Percentiles rank a stretch among this genome's conserved stretches.
These are phyloP conservation scores for Wilhelminamyces savonicus DNA, from an alignment of 805 yeast species.

Conservation along the genomic window DNA sequence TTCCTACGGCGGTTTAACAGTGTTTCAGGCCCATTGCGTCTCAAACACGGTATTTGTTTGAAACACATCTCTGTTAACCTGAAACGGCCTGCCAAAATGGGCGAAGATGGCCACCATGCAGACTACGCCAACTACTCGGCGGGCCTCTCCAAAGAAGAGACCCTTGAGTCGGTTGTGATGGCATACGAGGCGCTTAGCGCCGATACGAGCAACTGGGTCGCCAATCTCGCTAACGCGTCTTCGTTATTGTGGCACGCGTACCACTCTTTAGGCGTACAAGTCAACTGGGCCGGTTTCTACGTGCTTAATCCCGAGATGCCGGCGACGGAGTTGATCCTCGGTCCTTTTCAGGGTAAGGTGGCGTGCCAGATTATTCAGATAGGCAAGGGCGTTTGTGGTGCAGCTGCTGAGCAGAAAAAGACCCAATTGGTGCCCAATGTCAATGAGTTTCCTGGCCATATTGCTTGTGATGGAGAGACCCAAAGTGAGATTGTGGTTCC, in stretches of 20 bases:
- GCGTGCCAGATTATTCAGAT: slow-evolving; percentile 81
- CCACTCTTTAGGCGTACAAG: slow-evolving; percentile 47
- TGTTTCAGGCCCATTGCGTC: too few relatives aligned
- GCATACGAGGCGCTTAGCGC: slow-evolving; percentile 60
- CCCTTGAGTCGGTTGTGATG: slow-evolving; percentile 49
- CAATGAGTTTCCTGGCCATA: slow-evolving; percentile 78
- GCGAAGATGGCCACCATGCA: slow-evolving; percentile 66
- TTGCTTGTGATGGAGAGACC: slow-evolving; percentile 96
- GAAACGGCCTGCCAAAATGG: too few relatives aligned
- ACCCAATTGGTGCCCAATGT: slow-evolving; percentile 82
- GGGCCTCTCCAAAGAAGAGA: slow-evolving; percentile 40
- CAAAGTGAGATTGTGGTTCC: slow-evolving; percentile 93
- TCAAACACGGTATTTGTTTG: too few relatives aligned
- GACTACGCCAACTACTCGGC: slow-evolving; percentile 54
- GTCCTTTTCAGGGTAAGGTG: slow-evolving; percentile 95
- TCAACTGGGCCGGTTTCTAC: slow-evolving; percentile 96
- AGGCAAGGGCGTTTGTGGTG: slow-evolving; percentile 91
- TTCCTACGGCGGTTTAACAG: too few relatives aligned
- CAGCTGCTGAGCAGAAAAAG: slow-evolving; percentile 51
- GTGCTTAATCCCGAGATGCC: slow-evolving; percentile 36
- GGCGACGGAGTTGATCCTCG: slow-evolving; percentile 55
- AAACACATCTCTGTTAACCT: too few relatives aligned
- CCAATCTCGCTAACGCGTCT: slow-evolving; percentile 81
- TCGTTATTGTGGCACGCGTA: slow-evolving; percentile 88
- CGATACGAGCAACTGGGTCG: slow-evolving; percentile 77